Conservation (phyloP, 441 rosid species). For the Aleurites moluccanus region DNA sequence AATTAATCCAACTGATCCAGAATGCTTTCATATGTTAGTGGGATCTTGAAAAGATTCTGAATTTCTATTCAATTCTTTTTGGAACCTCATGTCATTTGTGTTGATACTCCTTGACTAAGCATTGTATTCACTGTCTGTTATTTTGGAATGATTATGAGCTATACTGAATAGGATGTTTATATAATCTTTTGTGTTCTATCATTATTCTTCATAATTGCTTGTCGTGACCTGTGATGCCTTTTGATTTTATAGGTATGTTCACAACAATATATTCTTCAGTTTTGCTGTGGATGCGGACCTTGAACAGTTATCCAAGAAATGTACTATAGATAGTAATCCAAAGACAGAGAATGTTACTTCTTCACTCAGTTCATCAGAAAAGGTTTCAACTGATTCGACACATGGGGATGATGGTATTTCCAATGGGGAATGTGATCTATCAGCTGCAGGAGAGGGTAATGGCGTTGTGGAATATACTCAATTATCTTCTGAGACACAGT, state of each 20-base stretch:
- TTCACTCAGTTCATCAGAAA: conserved; percentile 36
- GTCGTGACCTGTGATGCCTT: conserved; percentile 12
- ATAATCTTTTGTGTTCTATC: background rate
- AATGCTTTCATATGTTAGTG: conserved; percentile 99
- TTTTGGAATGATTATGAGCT: conserved; percentile 4
- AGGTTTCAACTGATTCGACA: conserved; percentile 32
- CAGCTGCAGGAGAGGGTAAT: conserved; percentile 38
- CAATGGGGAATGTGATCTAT: conserved; percentile 43
- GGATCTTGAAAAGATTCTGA: conserved; percentile 13
- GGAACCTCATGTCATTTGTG: conserved; percentile 4
- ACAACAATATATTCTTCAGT: conserved; percentile 99
- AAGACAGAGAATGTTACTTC: conserved; percentile 32
- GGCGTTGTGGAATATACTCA: conserved; percentile 30
- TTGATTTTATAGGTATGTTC: conserved; percentile 86
- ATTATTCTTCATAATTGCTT: too few relatives aligned
- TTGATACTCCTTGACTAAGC: background rate
- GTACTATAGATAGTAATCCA: conserved; percentile 28
- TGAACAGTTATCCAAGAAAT: conserved; percentile 77
- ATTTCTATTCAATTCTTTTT: background rate
- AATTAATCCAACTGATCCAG: conserved; percentile 99
- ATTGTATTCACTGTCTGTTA: background rate
- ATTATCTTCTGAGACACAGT: conserved; percentile 56
- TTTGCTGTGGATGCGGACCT: conserved; percentile 97
- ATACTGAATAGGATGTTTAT: background rate
- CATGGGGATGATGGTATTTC: conserved; percentile 37